Base-by-base conservation (phyloP, 2,329 filamentous ascomycete species). In the Paecilomyces formosus region DNA sequence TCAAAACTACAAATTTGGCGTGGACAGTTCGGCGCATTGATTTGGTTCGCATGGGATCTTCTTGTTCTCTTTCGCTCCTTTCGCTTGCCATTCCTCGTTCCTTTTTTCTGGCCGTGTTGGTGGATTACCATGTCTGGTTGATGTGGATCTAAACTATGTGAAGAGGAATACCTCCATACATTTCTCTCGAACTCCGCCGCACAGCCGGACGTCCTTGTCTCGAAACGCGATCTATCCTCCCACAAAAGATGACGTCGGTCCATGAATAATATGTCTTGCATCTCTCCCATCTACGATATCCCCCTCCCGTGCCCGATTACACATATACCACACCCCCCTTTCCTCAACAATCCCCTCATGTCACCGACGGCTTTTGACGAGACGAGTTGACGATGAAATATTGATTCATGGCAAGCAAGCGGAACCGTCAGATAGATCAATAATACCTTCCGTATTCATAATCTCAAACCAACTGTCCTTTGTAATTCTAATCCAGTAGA, bases 11-110 rank as follows among this genome's bases (percentile, higher is more conserved):
- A 63, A 60, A 62, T 62, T 64, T 63, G 68, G 67, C 64, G 65
- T 69, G 66, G 68, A 67, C 70, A 65, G 66, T 68, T 55, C 53
- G 70, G 70, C 68, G 69, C 15, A 18, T 68, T 66, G 52, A 56
- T 55, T 61, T 66, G 63, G 64, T 59, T 59, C 60, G 45, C 53
- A 55, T 57, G 26, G 53, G 53, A 55, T 55, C 60, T 58, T 55
- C 60, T 58, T 60, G 53, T 59, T 21, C 11, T 55, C 39, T 39
- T 55, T 28, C 33, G 33, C 33, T 55, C 9, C 60, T 59, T 54
- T 55, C 52, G 45, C 22, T 15, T 18, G 26, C 55, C 15, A 13
- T 57, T 57, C 26, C 30, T 18, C 39, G 15, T 15, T 45, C 18
- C n/a, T n/a, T n/a, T n/a, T 39, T n/a, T n/a, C n/a, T 18, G 15